Conservation (phyloP, 1,284 basidiomycete species). For the Anthracocystis setariae region DNA sequence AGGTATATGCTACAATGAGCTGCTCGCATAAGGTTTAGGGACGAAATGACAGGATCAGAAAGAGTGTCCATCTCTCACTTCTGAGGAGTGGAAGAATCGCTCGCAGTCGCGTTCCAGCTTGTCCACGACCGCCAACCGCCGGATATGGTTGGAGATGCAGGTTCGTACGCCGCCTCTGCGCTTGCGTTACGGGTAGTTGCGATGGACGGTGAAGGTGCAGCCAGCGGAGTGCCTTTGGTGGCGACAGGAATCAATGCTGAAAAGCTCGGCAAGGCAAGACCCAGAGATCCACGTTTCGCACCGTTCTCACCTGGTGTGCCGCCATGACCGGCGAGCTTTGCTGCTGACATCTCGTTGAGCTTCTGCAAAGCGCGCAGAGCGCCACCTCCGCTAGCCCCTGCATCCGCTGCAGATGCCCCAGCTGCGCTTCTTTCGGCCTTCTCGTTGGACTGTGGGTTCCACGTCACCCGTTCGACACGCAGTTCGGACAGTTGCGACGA, state of each 20-base stretch:
- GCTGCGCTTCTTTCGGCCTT: slow-evolving; percentile 1
- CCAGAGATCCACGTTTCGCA: slow-evolving; percentile 32
- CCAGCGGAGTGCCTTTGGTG: slow-evolving; percentile 14
- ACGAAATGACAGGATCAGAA: too few relatives aligned
- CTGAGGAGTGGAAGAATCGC: background rate
- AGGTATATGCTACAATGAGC: slow-evolving; percentile 27
- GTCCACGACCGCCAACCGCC: slow-evolving; percentile 40
- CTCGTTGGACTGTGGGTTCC: slow-evolving; percentile 16
- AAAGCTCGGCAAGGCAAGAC: slow-evolving; percentile 38
- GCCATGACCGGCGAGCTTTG: slow-evolving; percentile 31
- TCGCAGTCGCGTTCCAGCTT: slow-evolving; percentile 28
- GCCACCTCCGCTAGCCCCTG: slow-evolving; percentile 29
- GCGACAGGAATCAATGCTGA: slow-evolving; percentile 24
- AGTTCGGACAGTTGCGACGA: slow-evolving; percentile 34
- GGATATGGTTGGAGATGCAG: slow-evolving; percentile 8
- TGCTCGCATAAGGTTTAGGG: too few relatives aligned
- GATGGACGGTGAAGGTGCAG: too few relatives aligned
- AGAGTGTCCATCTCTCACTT: background rate
- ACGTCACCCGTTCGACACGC: slow-evolving; percentile 37
- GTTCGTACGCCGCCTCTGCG: background rate
- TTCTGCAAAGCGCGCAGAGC: slow-evolving; percentile 40
- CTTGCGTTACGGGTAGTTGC: too few relatives aligned
- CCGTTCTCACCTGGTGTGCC: slow-evolving; percentile 4
- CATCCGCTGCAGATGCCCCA: slow-evolving; percentile 4
- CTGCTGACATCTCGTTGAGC: slow-evolving; percentile 43